Evolutionary conservation across 1,284 basidiomycete genomes (phyloP).

Genomic region (Ustilago bromivora): DNA sequence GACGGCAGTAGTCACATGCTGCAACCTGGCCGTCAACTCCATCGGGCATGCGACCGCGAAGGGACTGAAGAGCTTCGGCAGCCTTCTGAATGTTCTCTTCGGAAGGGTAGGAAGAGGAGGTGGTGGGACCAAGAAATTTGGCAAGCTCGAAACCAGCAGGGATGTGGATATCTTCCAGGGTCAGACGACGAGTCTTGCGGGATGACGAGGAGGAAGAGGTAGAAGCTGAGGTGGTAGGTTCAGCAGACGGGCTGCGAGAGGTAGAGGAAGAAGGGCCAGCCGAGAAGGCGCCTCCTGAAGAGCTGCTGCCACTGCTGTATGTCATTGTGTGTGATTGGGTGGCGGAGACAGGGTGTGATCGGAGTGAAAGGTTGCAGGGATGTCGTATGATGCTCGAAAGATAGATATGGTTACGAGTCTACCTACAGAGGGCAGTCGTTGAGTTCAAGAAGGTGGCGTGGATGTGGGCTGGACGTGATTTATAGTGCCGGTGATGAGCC

Average conservation of each 20-base stretch:
- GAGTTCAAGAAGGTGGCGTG: neutral
- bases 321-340: slow-evolving; percentile 15
- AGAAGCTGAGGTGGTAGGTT: slow-evolving; percentile 30
- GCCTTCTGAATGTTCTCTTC: slow-evolving; percentile 51
- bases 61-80: slow-evolving; percentile 41
- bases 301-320: slow-evolving; percentile 39
- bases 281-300: slow-evolving; percentile 25
- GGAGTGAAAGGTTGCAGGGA: neutral
- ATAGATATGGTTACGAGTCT: neutral
- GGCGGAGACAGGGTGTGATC: neutral
- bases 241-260: slow-evolving; percentile 31
- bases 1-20: slow-evolving; percentile 49
- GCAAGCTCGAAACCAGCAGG: slow-evolving; percentile 52
- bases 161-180: slow-evolving; percentile 48
- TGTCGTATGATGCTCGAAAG: neutral
- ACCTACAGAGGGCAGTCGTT: neutral
- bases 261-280: slow-evolving; percentile 27
- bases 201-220: slow-evolving; percentile 22
- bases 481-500: neutral
- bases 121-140: slow-evolving; percentile 33
- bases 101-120: slow-evolving; percentile 40
- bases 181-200: slow-evolving; percentile 31
- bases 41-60: slow-evolving; percentile 48
- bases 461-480: neutral
- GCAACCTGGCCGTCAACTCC: slow-evolving; percentile 52